Evolutionary conservation across 768 basidiomycete species (phyloP).

Genomic region (Psilocybe subaeruginosa): DNA sequence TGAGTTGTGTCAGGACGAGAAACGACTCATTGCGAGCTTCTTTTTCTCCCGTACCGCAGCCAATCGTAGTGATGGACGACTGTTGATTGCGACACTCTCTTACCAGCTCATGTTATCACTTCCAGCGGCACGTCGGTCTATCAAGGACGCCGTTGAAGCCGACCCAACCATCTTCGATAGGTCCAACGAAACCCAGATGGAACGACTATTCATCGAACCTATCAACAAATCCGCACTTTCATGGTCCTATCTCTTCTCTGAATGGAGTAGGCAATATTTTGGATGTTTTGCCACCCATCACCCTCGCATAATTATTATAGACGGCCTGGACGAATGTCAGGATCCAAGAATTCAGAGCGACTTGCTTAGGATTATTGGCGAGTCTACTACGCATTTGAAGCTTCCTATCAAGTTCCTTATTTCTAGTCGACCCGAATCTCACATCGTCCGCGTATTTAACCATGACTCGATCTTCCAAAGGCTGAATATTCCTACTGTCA

Average conservation of each 20-base stretch:
- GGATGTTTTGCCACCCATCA: background rate
- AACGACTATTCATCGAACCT: slow-evolving; percentile 15
- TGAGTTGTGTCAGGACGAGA: slow-evolving; percentile 6
- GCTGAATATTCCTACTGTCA: background rate
- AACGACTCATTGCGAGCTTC: slow-evolving; percentile 16
- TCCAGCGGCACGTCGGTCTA: slow-evolving; percentile 6
- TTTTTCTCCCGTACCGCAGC: slow-evolving; percentile 20
- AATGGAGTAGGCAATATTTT: background rate
- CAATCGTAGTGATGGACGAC: slow-evolving; percentile 10
- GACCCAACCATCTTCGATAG: slow-evolving; percentile 13
- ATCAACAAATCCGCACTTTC: slow-evolving; percentile 3
- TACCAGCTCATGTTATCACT: slow-evolving; percentile 17
- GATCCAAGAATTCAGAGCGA: slow-evolving; percentile 9
- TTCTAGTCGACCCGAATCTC: slow-evolving; percentile 20
- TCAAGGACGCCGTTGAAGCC: slow-evolving; percentile 7
- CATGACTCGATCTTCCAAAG: slow-evolving; percentile 1
- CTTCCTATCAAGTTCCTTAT: slow-evolving; percentile 20
- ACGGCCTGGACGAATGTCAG: slow-evolving; percentile 21
- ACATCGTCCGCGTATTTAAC: slow-evolving; percentile 16
- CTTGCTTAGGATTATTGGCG: slow-evolving; percentile 8
- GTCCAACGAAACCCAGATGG: slow-evolving; percentile 10
- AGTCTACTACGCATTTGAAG: slow-evolving; percentile 3
- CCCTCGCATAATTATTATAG: slow-evolving; percentile 17
- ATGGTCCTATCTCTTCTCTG: background rate
- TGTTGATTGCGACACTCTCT: slow-evolving; percentile 18